These are phyloP conservation scores for Pythium inflatum DNA, from an alignment of 352 stramenopile genomes.

Conservation along the genomic window DNA sequence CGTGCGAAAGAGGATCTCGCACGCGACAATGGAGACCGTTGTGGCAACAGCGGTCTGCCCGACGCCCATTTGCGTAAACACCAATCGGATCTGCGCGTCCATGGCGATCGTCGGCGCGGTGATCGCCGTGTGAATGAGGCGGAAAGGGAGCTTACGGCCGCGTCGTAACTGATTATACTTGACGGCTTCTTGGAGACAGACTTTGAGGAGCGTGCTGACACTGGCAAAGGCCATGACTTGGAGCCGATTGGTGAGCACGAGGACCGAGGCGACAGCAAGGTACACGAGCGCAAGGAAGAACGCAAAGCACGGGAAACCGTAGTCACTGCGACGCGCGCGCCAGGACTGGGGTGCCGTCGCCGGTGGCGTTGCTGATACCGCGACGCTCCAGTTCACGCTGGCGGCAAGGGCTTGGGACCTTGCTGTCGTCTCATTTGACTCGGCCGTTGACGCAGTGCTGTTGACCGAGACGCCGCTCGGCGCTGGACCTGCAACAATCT, in stretches of 20 bases:
- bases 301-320: background rate
- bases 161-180: background rate
- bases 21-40: constrained; percentile 32
- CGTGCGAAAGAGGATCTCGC: constrained; percentile 43
- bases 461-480: background rate
- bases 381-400: background rate
- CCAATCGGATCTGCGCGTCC: constrained; percentile 39
- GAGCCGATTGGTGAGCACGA: background rate
- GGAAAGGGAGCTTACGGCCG: constrained; percentile 9
- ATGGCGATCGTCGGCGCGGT: constrained; percentile 37
- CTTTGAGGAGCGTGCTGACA: constrained; percentile 2
- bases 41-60: constrained; percentile 17
- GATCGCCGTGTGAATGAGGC: constrained; percentile 32
- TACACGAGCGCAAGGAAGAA: constrained; percentile 6
- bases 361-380: background rate
- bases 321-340: background rate
- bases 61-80: constrained; percentile 34
- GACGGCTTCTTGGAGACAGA: constrained; percentile 4
- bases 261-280: background rate
- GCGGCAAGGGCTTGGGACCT: too few relatives aligned
- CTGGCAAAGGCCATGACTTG: background rate
- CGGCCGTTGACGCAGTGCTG: background rate
- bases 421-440: too few relatives aligned
- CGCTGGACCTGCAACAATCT: background rate
- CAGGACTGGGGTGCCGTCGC: background rate